Evolutionary conservation across 78 protist species (phyloP).

Genomic region (Dictyostelium brefeldianum): DNA sequence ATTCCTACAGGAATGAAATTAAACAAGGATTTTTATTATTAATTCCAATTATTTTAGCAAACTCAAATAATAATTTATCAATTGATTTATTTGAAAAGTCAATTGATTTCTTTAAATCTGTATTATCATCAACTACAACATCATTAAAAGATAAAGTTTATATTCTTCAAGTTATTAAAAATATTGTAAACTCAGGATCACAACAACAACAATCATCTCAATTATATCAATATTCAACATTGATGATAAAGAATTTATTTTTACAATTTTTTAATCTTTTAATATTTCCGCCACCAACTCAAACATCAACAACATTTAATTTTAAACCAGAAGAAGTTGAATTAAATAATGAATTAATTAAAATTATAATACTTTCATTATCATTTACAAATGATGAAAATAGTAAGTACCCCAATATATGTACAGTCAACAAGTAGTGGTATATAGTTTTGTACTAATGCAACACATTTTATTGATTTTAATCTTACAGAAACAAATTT

Average conservation of each 20-base stretch:
- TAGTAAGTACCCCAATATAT: slow-evolving; percentile 46
- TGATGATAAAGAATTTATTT: background rate
- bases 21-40: slow-evolving; percentile 26
- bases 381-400: slow-evolving; percentile 21
- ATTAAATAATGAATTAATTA: slow-evolving; percentile 37
- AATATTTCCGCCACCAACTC: slow-evolving; percentile 3
- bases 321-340: background rate
- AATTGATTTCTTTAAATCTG: slow-evolving; percentile 18
- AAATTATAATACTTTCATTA: slow-evolving; percentile 33
- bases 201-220: background rate
- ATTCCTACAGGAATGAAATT: background rate
- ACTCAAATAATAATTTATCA: background rate
- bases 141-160: slow-evolving; percentile 29
- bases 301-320: background rate
- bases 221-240: background rate
- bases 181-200: slow-evolving; percentile 32
- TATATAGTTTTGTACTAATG: no score
- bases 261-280: slow-evolving; percentile 1
- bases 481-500: slow-evolving; percentile 18
- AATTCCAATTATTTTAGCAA: slow-evolving; percentile 8
- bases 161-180: slow-evolving; percentile 54
- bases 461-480: no score
- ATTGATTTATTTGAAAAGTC: background rate
- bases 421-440: no score
- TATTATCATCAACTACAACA: background rate